Base-by-base conservation (phyloP, 345 rosid species). In the Citrus sp. region DNA sequence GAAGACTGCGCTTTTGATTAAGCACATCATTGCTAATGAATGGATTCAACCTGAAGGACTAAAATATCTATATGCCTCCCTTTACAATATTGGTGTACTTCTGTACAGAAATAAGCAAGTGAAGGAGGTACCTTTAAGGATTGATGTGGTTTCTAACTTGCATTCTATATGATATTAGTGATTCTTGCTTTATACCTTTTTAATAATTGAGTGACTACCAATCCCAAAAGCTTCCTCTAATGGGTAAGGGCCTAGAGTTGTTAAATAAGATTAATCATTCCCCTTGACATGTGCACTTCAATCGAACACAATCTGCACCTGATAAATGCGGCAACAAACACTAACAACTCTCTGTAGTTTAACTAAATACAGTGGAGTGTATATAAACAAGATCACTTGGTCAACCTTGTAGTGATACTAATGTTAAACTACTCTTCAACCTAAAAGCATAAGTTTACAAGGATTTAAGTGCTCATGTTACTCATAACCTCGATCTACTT, bases 31-130 rank as follows among this genome's bases (percentile, higher is more conserved):
- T 81, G 78, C 79, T 77, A 86, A 93, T 59, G 67, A 89, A 77
- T 88, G 95, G 96, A 82, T 95, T 76, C 87, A 78, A 83, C 80
- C 85, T 71, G 90, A 89, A 74, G 94, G 87, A 61, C 90, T 95
- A 72, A 94, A 89, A 70, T 86, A 85, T 85, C 77, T 95, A 64
- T 81, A 78, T 80, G 77, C 81, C 59, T 85, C 89, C 35, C 91
- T 95, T 51, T 87, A 91, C 87, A 90, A 89, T 73, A 79, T 89
- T 69, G 97, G 97, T 64, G 77, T 91, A 28, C 79, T 82, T 81
- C 82, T 93, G 81, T 89, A 91, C 88, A 90, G 90, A 84, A 87
- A 86, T 68, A 88, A 92, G 77, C 89, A 82, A 82, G 42, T 87
- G 74, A 80, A 85, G 78, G 93, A 95, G 99, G 99, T 95, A 87